Percentiles rank a stretch among this genome's conserved stretches.
phyloP scores from a whole-genome alignment of 176 grass and related monocot genomes.

The Bromus sterilis region DNA sequence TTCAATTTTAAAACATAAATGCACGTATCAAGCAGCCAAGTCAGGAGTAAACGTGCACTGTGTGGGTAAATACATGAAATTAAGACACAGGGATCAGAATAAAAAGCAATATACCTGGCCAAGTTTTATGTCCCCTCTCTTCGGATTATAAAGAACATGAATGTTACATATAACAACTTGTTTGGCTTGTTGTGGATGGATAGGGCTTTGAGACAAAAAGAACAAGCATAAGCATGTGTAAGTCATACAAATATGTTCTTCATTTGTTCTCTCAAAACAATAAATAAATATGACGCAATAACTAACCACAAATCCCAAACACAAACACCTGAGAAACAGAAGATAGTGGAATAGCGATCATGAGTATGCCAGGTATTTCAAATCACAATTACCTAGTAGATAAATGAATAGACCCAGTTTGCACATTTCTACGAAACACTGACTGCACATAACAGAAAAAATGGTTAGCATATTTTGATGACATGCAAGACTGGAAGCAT shows the following conservation, averaged over 20 bases:
- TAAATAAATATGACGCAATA: neutral
- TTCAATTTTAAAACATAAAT: neutral
- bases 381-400: conserved; percentile 47
- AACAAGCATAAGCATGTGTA: conserved; percentile 10
- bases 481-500: conserved; percentile 8
- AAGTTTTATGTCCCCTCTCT: conserved; percentile 93
- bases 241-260: conserved; percentile 11
- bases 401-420: conserved; percentile 40
- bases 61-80: neutral
- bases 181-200: conserved; percentile 36
- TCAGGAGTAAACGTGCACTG: neutral
- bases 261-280: conserved; percentile 2
- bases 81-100: conserved; percentile 2
- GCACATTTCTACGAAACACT: conserved; percentile 20
- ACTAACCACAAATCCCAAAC: neutral
- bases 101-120: conserved; percentile 57
- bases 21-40: conserved; percentile 1
- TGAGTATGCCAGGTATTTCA: neutral
- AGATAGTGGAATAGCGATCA: neutral
- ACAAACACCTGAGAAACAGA: conserved; percentile 2
- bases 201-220: conserved; percentile 33
- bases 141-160: conserved; percentile 95
- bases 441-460: conserved; percentile 46
- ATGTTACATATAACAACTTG: conserved; percentile 82
- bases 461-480: conserved; percentile 16